phyloP scores from a whole-genome alignment of 1,284 basidiomycete genomes.

The Pulchroboletus neoregius region DNA sequence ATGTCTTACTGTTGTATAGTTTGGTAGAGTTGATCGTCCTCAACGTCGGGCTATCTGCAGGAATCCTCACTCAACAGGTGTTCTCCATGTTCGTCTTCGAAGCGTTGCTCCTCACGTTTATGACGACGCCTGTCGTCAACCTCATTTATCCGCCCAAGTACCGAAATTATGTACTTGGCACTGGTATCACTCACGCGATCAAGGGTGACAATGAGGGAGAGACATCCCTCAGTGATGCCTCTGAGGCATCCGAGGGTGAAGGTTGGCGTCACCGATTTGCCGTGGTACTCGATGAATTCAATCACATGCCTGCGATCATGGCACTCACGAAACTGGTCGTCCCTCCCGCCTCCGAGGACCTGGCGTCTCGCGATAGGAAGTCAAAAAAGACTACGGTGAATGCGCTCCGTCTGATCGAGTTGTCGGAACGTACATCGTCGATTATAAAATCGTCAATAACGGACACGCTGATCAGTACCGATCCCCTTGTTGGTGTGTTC shows the following conservation, averaged over 20 bases:
- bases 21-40: conserved; percentile 91
- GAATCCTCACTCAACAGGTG: conserved; percentile 72
- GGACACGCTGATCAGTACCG: conserved; percentile 66
- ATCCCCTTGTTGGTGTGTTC: conserved; percentile 82
- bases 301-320: conserved; percentile 79
- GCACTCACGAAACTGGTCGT: conserved; percentile 60
- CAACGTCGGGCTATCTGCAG: conserved; percentile 85
- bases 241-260: conserved; percentile 4
- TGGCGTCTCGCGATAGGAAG: conserved; percentile 11
- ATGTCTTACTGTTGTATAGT: conserved; percentile 35
- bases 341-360: conserved; percentile 16
- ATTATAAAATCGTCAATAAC: conserved; percentile 83
- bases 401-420: conserved; percentile 82
- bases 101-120: conserved; percentile 81
- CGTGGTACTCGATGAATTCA: conserved; percentile 87
- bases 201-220: conserved; percentile 5
- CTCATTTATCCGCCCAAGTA: conserved; percentile 70
- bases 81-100: conserved; percentile 93
- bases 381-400: conserved; percentile 41
- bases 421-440: conserved; percentile 88
- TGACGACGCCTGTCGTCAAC: conserved; percentile 85
- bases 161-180: conserved; percentile 42
- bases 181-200: background rate
- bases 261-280: conserved; percentile 50
- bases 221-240: conserved; percentile 13